Base-by-base conservation (phyloP, 768 basidiomycete species). In the Cyclocybe aegerita region DNA sequence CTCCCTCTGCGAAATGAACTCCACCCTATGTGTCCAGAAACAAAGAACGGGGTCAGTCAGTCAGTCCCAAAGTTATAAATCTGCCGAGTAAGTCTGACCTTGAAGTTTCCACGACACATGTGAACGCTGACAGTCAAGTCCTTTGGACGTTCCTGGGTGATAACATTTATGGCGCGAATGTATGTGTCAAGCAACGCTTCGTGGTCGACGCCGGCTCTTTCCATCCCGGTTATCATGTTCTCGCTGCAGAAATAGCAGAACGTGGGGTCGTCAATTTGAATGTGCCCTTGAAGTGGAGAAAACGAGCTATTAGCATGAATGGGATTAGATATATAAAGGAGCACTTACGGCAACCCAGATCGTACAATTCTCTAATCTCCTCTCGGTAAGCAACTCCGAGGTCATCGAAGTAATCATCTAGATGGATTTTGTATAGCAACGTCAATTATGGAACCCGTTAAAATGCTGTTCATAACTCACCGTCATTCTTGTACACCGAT, bases 181-280 rank as follows among this genome's bases (percentile, higher is more conserved):
- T 89, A 89, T 4, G 80, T 80, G 50, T 88, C 79, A 14, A 91
- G 73, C 39, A 90, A 73, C 3, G 77, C 77, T 45, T 79, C 81
- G 12, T 81, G 77, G 65, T 90, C 83, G 14, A 81, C 72, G 0
- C 80, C 81, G 38, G 76, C 79, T 17, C 72, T 74, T 60, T 76
- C 74, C 82, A 90, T 85, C 10, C 65, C 73, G 9, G 59, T 57
- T 37, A 79, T 70, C 73, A 75, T 77, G 34, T 54, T 74, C 56
- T 84, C 81, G 49, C 75, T 74, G 63, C 89, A 91, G 61, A 88
- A 88, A 68, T 83, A 89, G 36, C 74, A 76, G 53, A 79, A 77
- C 0, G 77, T 79, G 0, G 79, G 76, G 57, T 79, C 78, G 49
- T 80, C 79, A 39, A 80, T 65, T 59, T 79, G 79, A 35, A 80